Conservation (phyloP, 75 land plant genomes). For the Ceratopteris richardii region DNA sequence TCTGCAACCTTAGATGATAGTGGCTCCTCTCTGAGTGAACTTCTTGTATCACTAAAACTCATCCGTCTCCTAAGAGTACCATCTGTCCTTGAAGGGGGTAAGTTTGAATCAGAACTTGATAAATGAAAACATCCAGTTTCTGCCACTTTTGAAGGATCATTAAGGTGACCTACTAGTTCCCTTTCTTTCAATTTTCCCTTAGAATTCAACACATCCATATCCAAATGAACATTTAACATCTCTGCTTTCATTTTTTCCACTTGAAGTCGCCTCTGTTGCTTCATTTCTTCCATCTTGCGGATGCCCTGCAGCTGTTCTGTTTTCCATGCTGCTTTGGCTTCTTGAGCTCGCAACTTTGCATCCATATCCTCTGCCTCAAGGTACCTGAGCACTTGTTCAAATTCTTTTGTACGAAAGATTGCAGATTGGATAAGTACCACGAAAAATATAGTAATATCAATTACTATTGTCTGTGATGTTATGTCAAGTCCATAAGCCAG, state of each 20-base stretch:
- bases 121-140: too few relatives aligned
- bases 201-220: constrained; percentile 52
- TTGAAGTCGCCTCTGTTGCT: constrained; percentile 71
- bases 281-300: constrained; percentile 73
- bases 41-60: too few relatives aligned
- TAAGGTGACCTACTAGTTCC: too few relatives aligned
- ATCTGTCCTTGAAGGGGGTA: too few relatives aligned
- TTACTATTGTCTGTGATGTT: constrained; percentile 83
- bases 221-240: constrained; percentile 75
- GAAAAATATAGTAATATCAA: constrained; percentile 89
- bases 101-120: too few relatives aligned
- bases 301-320: constrained; percentile 86
- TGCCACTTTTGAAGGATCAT: too few relatives aligned
- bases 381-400: constrained; percentile 79
- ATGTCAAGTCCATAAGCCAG: constrained; percentile 94
- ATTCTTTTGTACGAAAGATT: constrained; percentile 74
- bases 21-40: too few relatives aligned
- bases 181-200: background rate
- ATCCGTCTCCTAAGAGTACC: too few relatives aligned
- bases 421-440: constrained; percentile 79
- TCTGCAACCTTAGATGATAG: too few relatives aligned
- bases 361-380: constrained; percentile 94
- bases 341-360: constrained; percentile 79
- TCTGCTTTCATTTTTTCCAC: constrained; percentile 97
- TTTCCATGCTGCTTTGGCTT: constrained; percentile 92